These are phyloP conservation scores for Neurospora intermedia DNA, from an alignment of 495 filamentous ascomycete genomes.

Conservation along the genomic window DNA sequence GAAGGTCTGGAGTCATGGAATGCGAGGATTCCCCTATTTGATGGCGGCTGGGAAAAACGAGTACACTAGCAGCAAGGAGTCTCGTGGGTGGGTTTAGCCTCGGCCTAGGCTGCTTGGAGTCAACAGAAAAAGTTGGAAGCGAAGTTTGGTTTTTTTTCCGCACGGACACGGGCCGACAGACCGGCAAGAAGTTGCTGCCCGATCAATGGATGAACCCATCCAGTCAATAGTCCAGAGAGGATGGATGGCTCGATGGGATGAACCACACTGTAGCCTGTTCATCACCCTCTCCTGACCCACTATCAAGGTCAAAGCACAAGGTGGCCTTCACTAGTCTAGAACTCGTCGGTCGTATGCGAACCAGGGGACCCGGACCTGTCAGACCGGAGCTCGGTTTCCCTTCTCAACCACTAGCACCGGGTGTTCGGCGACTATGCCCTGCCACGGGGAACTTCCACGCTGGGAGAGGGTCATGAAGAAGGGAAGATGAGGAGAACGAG, in stretches of 20 bases:
- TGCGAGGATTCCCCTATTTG: not conserved
- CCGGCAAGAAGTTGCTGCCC: too few species aligned
- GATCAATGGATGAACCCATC: too few species aligned
- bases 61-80: not conserved
- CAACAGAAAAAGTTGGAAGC: too few species aligned
- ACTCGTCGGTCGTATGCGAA: not conserved
- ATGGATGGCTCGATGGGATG: too few species aligned
- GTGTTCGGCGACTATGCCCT: not conserved
- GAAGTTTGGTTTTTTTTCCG: too few species aligned
- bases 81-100: too few species aligned
- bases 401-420: not conserved
- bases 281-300: too few species aligned
- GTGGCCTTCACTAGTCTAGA: too few species aligned
- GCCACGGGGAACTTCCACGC: not conserved
- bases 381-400: not conserved
- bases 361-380: not conserved
- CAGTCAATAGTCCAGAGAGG: too few species aligned
- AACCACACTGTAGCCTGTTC: not conserved
- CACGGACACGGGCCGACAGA: too few species aligned
- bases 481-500: not conserved
- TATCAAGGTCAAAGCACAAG: too few species aligned
- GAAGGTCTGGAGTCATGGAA: not conserved
- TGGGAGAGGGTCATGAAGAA: not conserved
- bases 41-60: not conserved
- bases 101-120: too few species aligned